Evolutionary conservation across 1,284 basidiomycete genomes (phyloP), one percentile per base, ranked within the genome.

Genomic region (Violaceomyces palustris): DNA sequence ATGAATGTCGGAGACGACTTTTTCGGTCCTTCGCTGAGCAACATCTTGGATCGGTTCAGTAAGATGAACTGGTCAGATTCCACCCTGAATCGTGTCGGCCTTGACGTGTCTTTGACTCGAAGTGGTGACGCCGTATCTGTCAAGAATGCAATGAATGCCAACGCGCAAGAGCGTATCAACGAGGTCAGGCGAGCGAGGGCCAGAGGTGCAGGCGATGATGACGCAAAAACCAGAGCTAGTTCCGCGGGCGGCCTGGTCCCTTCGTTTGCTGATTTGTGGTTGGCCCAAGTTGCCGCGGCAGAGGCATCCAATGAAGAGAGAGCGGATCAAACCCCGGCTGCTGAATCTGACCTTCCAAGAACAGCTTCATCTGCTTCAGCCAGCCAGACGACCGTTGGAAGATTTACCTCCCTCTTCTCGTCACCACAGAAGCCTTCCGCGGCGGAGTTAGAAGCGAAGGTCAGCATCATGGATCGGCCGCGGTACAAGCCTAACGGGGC

Each of bases 1-100:
- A 67, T 69, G 61, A 65, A 67, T 12, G 56, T 69, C 19, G 66
- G 66, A 12, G 66, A 69, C 19, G 66, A 69, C 45, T 69, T 69
- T 50, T 69, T 69, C 22, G 66, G 66, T 3, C 62, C 53, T 6
- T 51, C 51, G 3, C 39, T 69, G 14, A 45, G 50, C 17, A 42
- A 39, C 23, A 42, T 69, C 19, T 44, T 69, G 21, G 64, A 64
- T 39, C 45, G 40, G 15, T 65, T 69, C 28, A 57, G 53, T 21
- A 50, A 41, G n/a, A 53, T 49, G 39, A 49, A 51, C 35, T 48
- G 52, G 23, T 55, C 54, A 19, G 53, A 52, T 31, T 26, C 53
- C 14, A 48, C 54, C 12, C 29, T 58, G 49, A 45, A 51, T 35
- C 53, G 41, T 23, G 33, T 52, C 14, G 35, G 35, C n/a, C 37